These are phyloP conservation scores for Blastobotrys americana DNA, from an alignment of 805 yeast genomes.

Conservation along the genomic window DNA sequence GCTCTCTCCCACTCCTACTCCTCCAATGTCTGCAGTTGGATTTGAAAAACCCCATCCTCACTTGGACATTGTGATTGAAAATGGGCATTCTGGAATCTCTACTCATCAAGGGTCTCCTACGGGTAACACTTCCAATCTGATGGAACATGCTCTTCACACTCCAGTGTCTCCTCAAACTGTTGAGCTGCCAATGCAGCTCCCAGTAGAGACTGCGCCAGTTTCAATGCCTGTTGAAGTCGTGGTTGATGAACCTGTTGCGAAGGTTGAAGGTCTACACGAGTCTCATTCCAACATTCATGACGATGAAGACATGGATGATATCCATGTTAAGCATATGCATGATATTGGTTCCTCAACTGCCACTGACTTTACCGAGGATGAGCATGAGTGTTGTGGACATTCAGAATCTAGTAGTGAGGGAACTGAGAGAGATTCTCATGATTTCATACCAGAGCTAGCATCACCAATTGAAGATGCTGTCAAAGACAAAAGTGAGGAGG, in stretches of 20 bases:
- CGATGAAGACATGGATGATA: too few relatives aligned
- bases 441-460: neutral
- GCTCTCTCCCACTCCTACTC: neutral
- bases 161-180: neutral
- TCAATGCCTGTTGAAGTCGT: neutral
- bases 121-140: too few relatives aligned
- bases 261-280: neutral
- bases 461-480: slow-evolving; percentile 36
- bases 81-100: neutral
- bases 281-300: slow-evolving; percentile 1
- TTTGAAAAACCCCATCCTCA: neutral
- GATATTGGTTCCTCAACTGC: neutral
- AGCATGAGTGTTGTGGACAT: neutral
- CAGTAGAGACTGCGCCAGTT: neutral
- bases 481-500: slow-evolving; percentile 41
- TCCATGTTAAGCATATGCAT: too few relatives aligned
- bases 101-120: too few relatives aligned
- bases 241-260: neutral
- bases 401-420: neutral
- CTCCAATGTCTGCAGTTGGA: neutral
- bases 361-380: neutral
- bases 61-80: neutral
- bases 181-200: neutral
- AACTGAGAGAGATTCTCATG: neutral
- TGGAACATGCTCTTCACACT: too few relatives aligned